Percentiles rank a stretch among this genome's conserved stretches.
These are phyloP conservation scores for Carex arenaria DNA, from an alignment of 202 grass and related monocot genomes.

Conservation along the genomic window DNA sequence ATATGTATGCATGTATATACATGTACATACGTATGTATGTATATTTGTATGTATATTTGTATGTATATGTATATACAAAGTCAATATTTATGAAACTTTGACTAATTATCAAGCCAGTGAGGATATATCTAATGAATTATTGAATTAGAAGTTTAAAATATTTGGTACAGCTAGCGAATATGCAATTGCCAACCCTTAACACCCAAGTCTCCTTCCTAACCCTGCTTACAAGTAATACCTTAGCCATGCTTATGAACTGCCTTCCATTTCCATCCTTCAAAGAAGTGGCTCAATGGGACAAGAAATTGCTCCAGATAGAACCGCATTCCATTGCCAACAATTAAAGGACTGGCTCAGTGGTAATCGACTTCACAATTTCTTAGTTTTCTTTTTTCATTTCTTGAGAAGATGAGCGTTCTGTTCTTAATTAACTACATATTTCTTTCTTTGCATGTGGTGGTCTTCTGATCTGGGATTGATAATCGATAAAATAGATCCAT, in stretches of 20 bases:
- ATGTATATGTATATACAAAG: too few relatives aligned
- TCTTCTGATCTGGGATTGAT: not conserved
- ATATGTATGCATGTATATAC: too few relatives aligned
- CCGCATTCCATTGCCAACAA: constrained; percentile 64
- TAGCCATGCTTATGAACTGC: too few relatives aligned
- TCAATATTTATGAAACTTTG: too few relatives aligned
- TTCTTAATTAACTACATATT: not conserved
- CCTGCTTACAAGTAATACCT: too few relatives aligned
- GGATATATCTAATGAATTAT: too few relatives aligned
- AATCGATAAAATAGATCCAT: constrained; percentile 23
- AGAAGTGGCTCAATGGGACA: not conserved
- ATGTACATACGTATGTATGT: too few relatives aligned
- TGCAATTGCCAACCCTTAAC: not conserved
- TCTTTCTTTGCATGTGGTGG: constrained; percentile 1
- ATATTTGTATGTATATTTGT: too few relatives aligned
- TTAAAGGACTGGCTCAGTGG: constrained; percentile 67
- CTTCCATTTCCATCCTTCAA: too few relatives aligned
- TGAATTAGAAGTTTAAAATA: too few relatives aligned
- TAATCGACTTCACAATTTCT: not conserved
- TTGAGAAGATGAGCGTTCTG: not conserved
- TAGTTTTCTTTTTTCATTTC: not conserved
- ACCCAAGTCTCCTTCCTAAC: not conserved
- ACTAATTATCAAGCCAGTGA: too few relatives aligned
- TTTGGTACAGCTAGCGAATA: too few relatives aligned
- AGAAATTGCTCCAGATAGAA: constrained; percentile 17